Evolutionary conservation across 164 flowering plant species (phyloP), one percentile per base, ranked within the genome.

Genomic region (Nelumbo lutea): DNA sequence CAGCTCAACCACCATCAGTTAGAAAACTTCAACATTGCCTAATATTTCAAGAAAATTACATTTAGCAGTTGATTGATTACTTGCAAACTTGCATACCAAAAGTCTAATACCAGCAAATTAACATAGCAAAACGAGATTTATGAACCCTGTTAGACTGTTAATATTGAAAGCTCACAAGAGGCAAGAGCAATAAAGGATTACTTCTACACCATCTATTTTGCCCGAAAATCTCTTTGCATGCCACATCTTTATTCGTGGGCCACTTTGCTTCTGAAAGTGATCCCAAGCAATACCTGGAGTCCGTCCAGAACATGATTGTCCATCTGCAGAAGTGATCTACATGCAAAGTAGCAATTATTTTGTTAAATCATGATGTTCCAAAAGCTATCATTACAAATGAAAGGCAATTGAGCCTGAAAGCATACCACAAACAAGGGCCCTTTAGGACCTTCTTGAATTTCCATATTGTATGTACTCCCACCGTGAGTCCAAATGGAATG

Each of bases 231-330:
- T 83, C 84, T 88, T 95, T 51, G 86, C 90, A 71, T 79, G 84
- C 85, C 77, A 84, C 61, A 83, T 75, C 76, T 88, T 90, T 13
- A 77, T 68, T 39, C 73, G 83, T 4, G 87, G 76, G 53, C 74
- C 79, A 55, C 83, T 65, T 76, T 80, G 85, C 86, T 83, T 95
- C 73, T 90, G 91, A 78, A 87, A 88, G 60, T 75, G 71, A 10
- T 83, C 89, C 97, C 96, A 90, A 45, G 93, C 90, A 75, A 90
- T 87, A 64, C 89, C 88, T 46, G 98, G 96, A 52, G 98, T 95
- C 80, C 85, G 87, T 50, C 97, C 99, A 70, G 83, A 79, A 60
- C 79, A 82, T 48, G 85, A 83, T 15, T 75, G 73, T 62, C 88
- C 97, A 80, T 89, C 88, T 14, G 64, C 76, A 51, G 89, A 76